These are phyloP conservation scores for Arthonia radiata DNA, from an alignment of 495 filamentous ascomycete species.

Conservation along the genomic window DNA sequence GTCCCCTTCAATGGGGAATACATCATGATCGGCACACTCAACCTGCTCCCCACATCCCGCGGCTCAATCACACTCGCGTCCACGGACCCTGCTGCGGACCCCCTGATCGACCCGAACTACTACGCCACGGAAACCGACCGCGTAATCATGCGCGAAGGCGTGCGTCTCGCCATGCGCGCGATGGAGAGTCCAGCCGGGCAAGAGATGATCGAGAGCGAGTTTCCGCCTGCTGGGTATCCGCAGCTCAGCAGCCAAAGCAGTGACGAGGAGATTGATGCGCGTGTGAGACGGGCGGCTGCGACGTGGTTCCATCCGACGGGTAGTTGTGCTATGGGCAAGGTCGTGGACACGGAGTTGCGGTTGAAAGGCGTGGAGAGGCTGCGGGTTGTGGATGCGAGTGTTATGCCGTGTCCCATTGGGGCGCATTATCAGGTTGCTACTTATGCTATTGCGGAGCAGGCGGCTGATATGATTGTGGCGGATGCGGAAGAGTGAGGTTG, in stretches of 20 bases:
- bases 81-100: conserved; percentile 9
- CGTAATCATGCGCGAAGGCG: conserved; percentile 2
- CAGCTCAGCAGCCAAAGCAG: conserved; percentile 1
- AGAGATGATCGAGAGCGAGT: conserved; percentile 1
- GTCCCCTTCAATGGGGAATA: conserved; percentile 6
- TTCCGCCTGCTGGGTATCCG: not conserved
- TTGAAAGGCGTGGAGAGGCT: conserved; percentile 30
- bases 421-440: conserved; percentile 3
- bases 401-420: conserved; percentile 27
- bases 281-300: not conserved
- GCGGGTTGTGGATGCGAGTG: conserved; percentile 36
- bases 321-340: too few species aligned
- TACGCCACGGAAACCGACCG: conserved; percentile 1
- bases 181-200: conserved; percentile 1
- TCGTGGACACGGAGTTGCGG: conserved; percentile 30
- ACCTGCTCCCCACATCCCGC: conserved; percentile 4
- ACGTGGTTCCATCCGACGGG: too few species aligned
- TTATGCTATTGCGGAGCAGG: conserved; percentile 40
- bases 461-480: conserved; percentile 30
- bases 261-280: conserved; percentile 3
- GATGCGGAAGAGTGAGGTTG: conserved; percentile 13
- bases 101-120: conserved; percentile 13
- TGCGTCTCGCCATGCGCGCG: conserved; percentile 1
- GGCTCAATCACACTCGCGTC: conserved; percentile 18
- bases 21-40: conserved; percentile 1